phyloP scores from a whole-genome alignment of 2,329 filamentous ascomycete species.

The Ophiocordyceps camponoti-leonardi region DNA sequence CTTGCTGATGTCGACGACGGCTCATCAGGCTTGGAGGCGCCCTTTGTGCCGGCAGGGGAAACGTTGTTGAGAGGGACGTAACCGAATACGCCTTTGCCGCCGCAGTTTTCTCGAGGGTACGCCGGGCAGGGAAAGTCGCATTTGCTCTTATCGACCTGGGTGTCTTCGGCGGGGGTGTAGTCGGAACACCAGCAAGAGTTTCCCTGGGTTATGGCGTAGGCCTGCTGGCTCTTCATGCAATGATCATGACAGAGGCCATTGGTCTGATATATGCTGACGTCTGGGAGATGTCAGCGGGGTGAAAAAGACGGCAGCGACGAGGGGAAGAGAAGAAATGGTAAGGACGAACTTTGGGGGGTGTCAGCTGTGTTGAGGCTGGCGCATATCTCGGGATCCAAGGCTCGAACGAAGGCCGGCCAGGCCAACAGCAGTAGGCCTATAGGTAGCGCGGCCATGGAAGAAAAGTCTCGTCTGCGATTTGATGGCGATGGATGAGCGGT shows the following conservation, averaged over 20 bases:
- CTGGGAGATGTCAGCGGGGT: constrained; percentile 22
- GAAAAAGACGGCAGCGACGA: neutral
- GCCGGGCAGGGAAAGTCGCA: constrained; percentile 50
- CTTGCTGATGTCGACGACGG: constrained; percentile 5
- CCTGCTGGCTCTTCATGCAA: constrained; percentile 35
- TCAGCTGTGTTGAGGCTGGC: constrained; percentile 19
- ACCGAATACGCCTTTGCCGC: constrained; percentile 41
- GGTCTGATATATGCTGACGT: constrained; percentile 43
- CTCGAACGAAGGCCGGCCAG: constrained; percentile 8
- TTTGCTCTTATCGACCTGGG: constrained; percentile 19
- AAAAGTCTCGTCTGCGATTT: neutral
- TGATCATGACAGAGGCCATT: constrained; percentile 49
- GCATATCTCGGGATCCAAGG: constrained; percentile 16
- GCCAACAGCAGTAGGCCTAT: constrained; percentile 8
- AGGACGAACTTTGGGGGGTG: constrained; percentile 14
- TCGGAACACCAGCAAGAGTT: constrained; percentile 61
- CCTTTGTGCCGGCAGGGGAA: constrained; percentile 37
- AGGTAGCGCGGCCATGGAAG: neutral
- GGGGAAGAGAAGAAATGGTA: too few species aligned
- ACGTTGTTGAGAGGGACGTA: constrained; percentile 40
- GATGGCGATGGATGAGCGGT: too few species aligned
- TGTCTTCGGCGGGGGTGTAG: constrained; percentile 35
- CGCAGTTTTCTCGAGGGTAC: constrained; percentile 50
- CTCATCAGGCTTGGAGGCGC: constrained; percentile 3
- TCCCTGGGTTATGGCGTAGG: constrained; percentile 51